Evolutionary conservation across 2,329 filamentous ascomycete species (phyloP).

Genomic region (Claviceps maximensis): DNA sequence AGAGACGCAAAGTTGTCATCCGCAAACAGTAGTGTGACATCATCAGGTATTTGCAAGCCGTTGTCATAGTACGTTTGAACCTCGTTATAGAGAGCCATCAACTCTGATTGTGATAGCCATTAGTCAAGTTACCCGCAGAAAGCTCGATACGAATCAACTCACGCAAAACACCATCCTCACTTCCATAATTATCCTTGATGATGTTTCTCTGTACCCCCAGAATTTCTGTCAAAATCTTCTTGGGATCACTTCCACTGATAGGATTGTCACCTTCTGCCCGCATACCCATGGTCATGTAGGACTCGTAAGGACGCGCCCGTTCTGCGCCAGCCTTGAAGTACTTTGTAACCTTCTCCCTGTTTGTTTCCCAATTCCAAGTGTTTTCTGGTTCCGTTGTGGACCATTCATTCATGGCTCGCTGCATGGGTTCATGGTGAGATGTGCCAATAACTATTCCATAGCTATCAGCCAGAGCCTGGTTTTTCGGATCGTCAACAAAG

Average conservation of each 20-base stretch:
- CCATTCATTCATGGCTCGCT: conserved; percentile 40
- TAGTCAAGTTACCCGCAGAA: background rate
- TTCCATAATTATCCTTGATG: conserved; percentile 36
- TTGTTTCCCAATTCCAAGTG: conserved; percentile 47
- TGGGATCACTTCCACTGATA: conserved; percentile 36
- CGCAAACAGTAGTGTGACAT: conserved; percentile 47
- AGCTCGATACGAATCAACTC: conserved; percentile 7
- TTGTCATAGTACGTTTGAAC: conserved; percentile 49
- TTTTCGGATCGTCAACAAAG: conserved; percentile 46
- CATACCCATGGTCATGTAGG: conserved; percentile 46
- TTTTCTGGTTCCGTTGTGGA: conserved; percentile 27
- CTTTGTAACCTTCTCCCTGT: conserved; percentile 37
- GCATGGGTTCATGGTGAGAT: conserved; percentile 54
- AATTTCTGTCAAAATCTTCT: conserved; percentile 37
- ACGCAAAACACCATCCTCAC: conserved; percentile 27
- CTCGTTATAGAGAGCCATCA: conserved; percentile 54
- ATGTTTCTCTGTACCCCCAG: conserved; percentile 41
- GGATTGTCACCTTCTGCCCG: conserved; percentile 45
- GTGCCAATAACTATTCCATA: conserved; percentile 53
- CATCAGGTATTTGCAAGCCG: conserved; percentile 44
- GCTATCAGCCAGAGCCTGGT: conserved; percentile 44
- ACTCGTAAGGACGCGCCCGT: conserved; percentile 42
- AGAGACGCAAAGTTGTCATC: conserved; percentile 53
- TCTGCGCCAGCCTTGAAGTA: conserved; percentile 45
- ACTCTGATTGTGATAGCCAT: conserved; percentile 25